phyloP scores from a whole-genome alignment of 2,329 filamentous ascomycete species.

The Amesomyces nigricolor region DNA sequence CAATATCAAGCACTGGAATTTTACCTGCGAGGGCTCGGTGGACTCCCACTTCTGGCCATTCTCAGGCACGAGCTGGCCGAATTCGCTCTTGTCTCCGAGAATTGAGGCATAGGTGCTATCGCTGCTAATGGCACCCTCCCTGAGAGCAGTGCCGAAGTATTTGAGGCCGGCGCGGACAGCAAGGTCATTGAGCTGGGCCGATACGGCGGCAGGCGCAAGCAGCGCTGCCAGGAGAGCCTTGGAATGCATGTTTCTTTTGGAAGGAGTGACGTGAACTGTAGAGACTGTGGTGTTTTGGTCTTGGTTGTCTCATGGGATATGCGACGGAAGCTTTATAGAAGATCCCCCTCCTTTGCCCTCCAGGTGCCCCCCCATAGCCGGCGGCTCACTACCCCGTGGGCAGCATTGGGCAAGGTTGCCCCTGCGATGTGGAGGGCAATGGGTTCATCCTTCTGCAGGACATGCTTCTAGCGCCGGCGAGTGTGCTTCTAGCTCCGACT shows the following conservation, averaged over 20 bases:
- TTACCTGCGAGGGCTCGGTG: slow-evolving; percentile 50
- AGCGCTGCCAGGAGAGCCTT: slow-evolving; percentile 22
- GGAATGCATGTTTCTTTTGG: slow-evolving; percentile 20
- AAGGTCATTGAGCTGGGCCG: slow-evolving; percentile 43
- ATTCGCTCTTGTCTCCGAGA: slow-evolving; percentile 50
- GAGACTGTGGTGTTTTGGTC: no score
- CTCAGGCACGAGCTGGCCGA: slow-evolving; percentile 59
- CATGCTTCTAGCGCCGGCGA: neutral
- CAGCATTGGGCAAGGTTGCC: no score
- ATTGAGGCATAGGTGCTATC: slow-evolving; percentile 51
- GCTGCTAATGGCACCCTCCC: slow-evolving; percentile 49
- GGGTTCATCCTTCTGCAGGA: neutral
- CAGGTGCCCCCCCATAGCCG: neutral
- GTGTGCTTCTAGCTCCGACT: neutral
- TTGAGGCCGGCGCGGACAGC: slow-evolving; percentile 50
- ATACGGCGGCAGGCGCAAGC: slow-evolving; percentile 23
- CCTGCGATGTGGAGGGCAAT: neutral
- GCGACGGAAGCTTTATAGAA: neutral
- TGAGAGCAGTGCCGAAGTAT: slow-evolving; percentile 62
- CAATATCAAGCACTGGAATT: no score
- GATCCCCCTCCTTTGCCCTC: neutral
- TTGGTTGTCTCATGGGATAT: no score
- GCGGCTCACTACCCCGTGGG: no score
- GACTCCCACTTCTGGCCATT: slow-evolving; percentile 61
- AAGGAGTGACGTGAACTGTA: neutral